These are phyloP conservation scores for Beauveria australis DNA, from an alignment of 2,329 filamentous ascomycete species.

Conservation along the genomic window DNA sequence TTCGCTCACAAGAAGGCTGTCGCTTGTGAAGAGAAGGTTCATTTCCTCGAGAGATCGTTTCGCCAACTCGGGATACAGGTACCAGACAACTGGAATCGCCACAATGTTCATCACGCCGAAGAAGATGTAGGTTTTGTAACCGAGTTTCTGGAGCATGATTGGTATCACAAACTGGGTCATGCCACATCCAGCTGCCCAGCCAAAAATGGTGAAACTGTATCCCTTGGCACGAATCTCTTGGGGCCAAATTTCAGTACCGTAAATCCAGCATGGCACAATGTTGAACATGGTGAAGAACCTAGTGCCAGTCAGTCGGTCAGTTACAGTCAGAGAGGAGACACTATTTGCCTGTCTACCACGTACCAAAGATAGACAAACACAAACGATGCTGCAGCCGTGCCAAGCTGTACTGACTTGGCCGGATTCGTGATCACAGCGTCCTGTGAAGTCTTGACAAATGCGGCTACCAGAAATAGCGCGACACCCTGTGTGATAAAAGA, in stretches of 20 bases:
- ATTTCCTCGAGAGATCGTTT: conserved; percentile 43
- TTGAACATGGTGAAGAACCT: conserved; percentile 27
- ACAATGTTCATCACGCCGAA: conserved; percentile 43
- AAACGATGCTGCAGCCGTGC: conserved; percentile 18
- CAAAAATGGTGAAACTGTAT: conserved; percentile 49
- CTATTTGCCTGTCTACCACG: neutral
- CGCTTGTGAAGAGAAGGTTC: conserved; percentile 38
- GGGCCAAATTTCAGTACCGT: conserved; percentile 47
- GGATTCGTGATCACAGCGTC: conserved; percentile 11
- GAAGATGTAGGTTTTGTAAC: conserved; percentile 42
- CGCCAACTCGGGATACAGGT: conserved; percentile 33
- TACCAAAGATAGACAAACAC: conserved; percentile 20
- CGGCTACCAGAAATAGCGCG: conserved; percentile 23
- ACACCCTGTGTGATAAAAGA: conserved; percentile 23
- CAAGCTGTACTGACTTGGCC: conserved; percentile 13
- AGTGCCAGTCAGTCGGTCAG: neutral
- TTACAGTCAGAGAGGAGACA: neutral
- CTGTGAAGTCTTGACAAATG: conserved; percentile 23
- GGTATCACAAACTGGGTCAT: conserved; percentile 45
- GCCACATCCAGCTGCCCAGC: conserved; percentile 50
- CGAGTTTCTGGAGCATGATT: conserved; percentile 41
- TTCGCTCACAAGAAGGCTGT: conserved; percentile 34
- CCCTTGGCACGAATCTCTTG: conserved; percentile 49
- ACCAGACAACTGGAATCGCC: conserved; percentile 40
- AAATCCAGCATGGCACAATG: conserved; percentile 25